Percentiles rank a stretch among this genome's conserved stretches.
phyloP scores from a whole-genome alignment of 768 basidiomycete species.

The Agaricus subrufescens region DNA sequence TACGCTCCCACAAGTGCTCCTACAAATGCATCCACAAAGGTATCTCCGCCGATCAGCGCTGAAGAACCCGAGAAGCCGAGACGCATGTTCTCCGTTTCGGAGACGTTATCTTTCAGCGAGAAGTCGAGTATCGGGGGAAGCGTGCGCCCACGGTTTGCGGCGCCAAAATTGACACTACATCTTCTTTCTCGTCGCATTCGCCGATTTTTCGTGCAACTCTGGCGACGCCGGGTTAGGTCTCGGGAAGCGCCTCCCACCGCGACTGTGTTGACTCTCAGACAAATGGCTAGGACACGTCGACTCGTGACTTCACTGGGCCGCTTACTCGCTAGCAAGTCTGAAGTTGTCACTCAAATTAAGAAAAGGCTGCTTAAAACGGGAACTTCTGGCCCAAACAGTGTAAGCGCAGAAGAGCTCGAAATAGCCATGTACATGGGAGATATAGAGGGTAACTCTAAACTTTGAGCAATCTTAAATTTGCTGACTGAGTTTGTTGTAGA shows the following conservation, averaged over 20 bases:
- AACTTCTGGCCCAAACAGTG: constrained; percentile 28
- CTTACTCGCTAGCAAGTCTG: constrained; percentile 73
- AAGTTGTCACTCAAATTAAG: constrained; percentile 74
- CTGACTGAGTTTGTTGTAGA: constrained; percentile 40
- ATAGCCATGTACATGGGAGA: constrained; percentile 88
- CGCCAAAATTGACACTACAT: constrained; percentile 27
- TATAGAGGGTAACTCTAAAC: constrained; percentile 64
- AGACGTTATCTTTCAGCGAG: constrained; percentile 18
- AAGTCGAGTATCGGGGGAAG: constrained; percentile 16
- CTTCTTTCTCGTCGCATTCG: constrained; percentile 31
- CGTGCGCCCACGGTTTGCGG: constrained; percentile 26
- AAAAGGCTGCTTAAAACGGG: constrained; percentile 57
- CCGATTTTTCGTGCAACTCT: constrained; percentile 23
- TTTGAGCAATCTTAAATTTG: neutral
- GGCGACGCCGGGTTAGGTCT: constrained; percentile 17
- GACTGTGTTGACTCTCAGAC: constrained; percentile 50
- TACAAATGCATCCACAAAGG: neutral
- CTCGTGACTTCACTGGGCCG: constrained; percentile 76
- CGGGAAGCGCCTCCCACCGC: constrained; percentile 22
- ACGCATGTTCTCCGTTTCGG: neutral
- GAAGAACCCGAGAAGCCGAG: neutral
- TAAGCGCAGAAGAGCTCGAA: constrained; percentile 53
- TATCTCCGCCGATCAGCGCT: neutral
- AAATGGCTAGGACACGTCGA: constrained; percentile 76
- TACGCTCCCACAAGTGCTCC: neutral